A percentile compares a stretch with the other conserved stretches of the same genome.
Evolutionary conservation across 176 grass and related monocot genomes (phyloP).

Genomic region (Ensete ventricosum): DNA sequence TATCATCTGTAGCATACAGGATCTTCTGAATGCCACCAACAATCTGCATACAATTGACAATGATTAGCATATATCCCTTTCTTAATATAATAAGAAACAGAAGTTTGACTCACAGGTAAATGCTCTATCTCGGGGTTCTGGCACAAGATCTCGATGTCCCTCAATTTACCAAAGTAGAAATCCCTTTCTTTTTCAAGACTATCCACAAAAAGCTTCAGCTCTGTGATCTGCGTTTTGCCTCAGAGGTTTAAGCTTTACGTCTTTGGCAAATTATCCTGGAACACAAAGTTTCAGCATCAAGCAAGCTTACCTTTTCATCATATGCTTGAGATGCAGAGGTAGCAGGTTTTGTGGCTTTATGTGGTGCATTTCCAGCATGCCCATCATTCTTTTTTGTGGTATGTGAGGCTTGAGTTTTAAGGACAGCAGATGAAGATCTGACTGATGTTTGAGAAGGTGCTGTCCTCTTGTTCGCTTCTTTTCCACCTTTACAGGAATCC

Average conservation of each 20-base stretch:
- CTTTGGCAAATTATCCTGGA: too few relatives aligned
- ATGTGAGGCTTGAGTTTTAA: slow-evolving; percentile 46
- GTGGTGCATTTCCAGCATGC: slow-evolving; percentile 35
- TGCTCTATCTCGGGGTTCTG: slow-evolving; percentile 68
- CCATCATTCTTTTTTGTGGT: slow-evolving; percentile 30
- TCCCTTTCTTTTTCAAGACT: slow-evolving; percentile 96
- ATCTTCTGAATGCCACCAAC: slow-evolving; percentile 56
- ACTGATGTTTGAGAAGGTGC: slow-evolving; percentile 36
- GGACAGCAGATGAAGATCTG: slow-evolving; percentile 38
- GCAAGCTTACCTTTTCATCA: slow-evolving; percentile 51
- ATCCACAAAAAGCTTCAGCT: slow-evolving; percentile 81
- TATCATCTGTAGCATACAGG: slow-evolving; percentile 62
- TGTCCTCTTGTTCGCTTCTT: slow-evolving; percentile 79
- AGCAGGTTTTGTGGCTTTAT: slow-evolving; percentile 32
- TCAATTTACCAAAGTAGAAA: slow-evolving; percentile 93
- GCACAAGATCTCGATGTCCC: slow-evolving; percentile 84
- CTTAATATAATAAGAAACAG: not conserved
- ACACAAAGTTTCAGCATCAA: not conserved
- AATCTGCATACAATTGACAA: slow-evolving; percentile 30
- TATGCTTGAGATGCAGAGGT: slow-evolving; percentile 48
- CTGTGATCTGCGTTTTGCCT: slow-evolving; percentile 58
- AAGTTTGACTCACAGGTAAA: slow-evolving; percentile 36
- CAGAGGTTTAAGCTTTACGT: too few relatives aligned
- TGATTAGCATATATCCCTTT: slow-evolving; percentile 3
- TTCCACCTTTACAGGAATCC: slow-evolving; percentile 81